Conservation (phyloP, 1,284 basidiomycete genomes). For the Cutaneotrichosporon dermatis region DNA sequence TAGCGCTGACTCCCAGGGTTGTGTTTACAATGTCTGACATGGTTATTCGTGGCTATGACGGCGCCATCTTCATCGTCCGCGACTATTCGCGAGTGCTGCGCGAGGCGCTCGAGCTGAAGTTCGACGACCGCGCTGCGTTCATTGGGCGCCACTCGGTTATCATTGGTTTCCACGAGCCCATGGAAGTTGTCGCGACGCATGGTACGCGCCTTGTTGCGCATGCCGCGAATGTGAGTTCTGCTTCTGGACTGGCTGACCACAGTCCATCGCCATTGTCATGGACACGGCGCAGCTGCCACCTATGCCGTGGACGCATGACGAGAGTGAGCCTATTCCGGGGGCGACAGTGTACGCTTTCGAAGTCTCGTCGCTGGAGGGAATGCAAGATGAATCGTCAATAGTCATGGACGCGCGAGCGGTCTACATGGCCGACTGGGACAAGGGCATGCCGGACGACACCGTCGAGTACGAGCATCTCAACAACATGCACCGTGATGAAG, state of each 20-base stretch:
- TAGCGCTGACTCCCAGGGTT: conserved; percentile 10
- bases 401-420: conserved; percentile 11
- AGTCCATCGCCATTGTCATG: not conserved
- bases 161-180: not conserved
- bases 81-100: conserved; percentile 25
- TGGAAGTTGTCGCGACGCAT: not conserved
- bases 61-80: conserved; percentile 23
- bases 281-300: not conserved
- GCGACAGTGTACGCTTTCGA: not conserved
- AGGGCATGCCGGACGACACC: not conserved
- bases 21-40: conserved; percentile 28
- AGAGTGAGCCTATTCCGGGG: not conserved
- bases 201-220: not conserved
- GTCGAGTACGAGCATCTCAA: not conserved
- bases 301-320: not conserved
- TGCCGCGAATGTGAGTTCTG: not conserved
- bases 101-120: not conserved
- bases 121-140: not conserved
- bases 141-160: not conserved
- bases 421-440: conserved; percentile 14
- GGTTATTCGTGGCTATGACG: conserved; percentile 14
- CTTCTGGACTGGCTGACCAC: not conserved
- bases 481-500: not conserved
- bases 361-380: conserved; percentile 7
- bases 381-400: not conserved